Evolutionary conservation across 2,329 filamentous ascomycete genomes (phyloP), one percentile per base, ranked within the genome.

Genomic region (Talaromyces sp.): DNA sequence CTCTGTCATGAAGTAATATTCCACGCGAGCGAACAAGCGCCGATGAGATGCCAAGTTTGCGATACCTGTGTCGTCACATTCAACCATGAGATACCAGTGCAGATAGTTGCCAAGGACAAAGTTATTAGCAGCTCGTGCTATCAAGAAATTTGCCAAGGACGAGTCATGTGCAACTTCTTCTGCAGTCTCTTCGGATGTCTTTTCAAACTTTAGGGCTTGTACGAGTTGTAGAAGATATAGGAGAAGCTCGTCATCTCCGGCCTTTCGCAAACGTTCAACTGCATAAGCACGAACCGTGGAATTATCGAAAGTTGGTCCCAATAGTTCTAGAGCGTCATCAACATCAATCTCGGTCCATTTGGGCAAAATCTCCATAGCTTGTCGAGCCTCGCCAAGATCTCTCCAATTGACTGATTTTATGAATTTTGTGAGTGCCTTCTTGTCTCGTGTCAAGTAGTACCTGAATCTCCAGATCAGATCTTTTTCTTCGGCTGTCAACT

Each of bases 11-110:
- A 98, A 99, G 73, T 98, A 92, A 72, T 93, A 99, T 66, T 95
- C 93, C 9, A 99, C 91, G 71, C 94, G 93, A 33, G 91, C 90
- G 77, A 97, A 99, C 19, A 98, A 87, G 67, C 91, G 91, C 54
- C 91, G 90, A 73, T 94, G 90, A 64, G 89, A 87, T 4, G 87
- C 83, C 24, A 88, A 85, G 70, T 93, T 91, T 50, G 92, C 90
- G 3, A 88, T 87, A 69, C 90, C 93, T 45, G 80, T 78, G 75
- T 97, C 94, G 70, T 96, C 92, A 70, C 93, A 96, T 78, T 99
- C 96, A 1, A 99, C 95, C 88, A 97, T 97, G 2, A 99, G 84
- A 76, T 98, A 99, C 95, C 95, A 99, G 76, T 97, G 92, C 62
- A 99, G 87, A 78, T 96, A 97, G 75, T 96, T 99, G 35, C 94